Conservation (phyloP, 495 filamentous ascomycete species). For the Xylaria palmicola region DNA sequence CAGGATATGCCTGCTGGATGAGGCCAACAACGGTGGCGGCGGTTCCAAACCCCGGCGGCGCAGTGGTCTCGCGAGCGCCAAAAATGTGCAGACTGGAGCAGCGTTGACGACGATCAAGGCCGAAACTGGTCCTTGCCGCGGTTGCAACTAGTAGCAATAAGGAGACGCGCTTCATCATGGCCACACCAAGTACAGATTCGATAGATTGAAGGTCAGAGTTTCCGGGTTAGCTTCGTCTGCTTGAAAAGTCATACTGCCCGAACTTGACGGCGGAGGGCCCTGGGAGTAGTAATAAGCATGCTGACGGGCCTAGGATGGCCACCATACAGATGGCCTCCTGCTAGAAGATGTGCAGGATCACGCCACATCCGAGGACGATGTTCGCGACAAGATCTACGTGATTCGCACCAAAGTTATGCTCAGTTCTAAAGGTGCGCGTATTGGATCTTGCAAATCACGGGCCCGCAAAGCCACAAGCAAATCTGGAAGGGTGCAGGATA, state of each 20-base stretch:
- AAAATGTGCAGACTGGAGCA: conserved; percentile 57
- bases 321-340: neutral
- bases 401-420: too few relatives aligned
- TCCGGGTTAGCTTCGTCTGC: neutral
- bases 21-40: conserved; percentile 51
- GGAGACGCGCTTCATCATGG: conserved; percentile 4
- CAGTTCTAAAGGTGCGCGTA: too few relatives aligned
- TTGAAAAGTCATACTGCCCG: neutral
- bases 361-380: neutral
- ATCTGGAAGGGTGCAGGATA: neutral
- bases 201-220: neutral
- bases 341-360: neutral
- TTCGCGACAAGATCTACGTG: neutral
- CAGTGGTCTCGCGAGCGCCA: conserved; percentile 62
- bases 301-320: neutral
- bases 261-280: neutral
- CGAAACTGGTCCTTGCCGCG: neutral
- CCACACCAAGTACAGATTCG: neutral
- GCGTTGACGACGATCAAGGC: conserved; percentile 6
- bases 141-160: conserved; percentile 7
- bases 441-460: too few relatives aligned
- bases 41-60: conserved; percentile 53
- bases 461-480: neutral
- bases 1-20: conserved; percentile 46
- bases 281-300: neutral